Base-by-base conservation (phyloP, 2,329 filamentous ascomycete species). In the Penicillium sp. region DNA sequence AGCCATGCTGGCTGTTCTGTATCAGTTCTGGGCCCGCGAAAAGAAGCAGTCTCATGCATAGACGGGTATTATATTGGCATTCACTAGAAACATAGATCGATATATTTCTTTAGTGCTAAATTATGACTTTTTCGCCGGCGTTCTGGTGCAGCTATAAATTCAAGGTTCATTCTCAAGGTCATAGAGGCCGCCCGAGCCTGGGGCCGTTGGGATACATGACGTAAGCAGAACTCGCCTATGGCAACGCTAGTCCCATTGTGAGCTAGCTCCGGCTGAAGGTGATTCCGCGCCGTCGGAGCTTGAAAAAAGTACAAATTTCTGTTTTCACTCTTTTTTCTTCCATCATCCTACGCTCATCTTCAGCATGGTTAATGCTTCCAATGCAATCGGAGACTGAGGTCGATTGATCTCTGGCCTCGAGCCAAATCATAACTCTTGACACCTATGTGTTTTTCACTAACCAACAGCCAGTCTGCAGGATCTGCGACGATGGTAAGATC, bases 221-320 rank as follows among this genome's bases (percentile, higher is more conserved):
- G 21, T 50, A 55, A 55, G 45, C 52, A 13, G 10, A 50, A 29
- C 45, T 55, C 54, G 43, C 27, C 27, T 58, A 47, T 29, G 33
- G 16, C 2, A 27, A 19, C 8, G 25, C 36, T 50, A 60, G 60
- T n/a, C 59, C 49, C 9, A 5, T 60, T 54, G 6, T 6, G 36
- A 60, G 29, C 52, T 65, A 62, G 60, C 9, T 51, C 66, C 68
- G 72, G 70, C 60, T 62, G 67, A 66, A 61, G 53, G 57, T 70
- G 64, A 57, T 61, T 69, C 66, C 70, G 65, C 43, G 54, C 53
- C 55, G 60, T 57, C 29, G 44, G 56, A 69, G 67, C 67, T 71
- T 68, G 64, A 73, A 73, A 73, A 72, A 68, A 53, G 63, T 64
- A 62, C 54, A 57, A 60, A 64, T 60, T 65, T 66, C 65, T 64